A percentile compares a stretch with the other conserved stretches of the same genome.
Evolutionary conservation across 768 basidiomycete genomes (phyloP).

Genomic region (Tulasnella sp.): DNA sequence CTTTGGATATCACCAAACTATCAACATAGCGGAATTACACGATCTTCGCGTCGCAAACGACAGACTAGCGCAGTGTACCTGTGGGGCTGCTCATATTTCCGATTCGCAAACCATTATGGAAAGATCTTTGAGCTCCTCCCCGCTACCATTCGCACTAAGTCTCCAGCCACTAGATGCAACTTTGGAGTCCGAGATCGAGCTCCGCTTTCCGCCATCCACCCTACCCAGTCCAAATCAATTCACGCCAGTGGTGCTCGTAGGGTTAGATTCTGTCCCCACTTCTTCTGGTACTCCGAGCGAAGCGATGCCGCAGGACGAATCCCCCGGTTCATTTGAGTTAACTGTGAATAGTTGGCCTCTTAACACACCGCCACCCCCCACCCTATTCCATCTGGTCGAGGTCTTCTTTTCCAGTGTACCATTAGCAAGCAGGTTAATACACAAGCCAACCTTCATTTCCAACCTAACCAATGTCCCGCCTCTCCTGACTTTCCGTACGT

Average conservation of each 20-base stretch:
- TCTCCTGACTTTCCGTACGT: conserved; percentile 19
- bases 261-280: neutral
- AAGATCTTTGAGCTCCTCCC: neutral
- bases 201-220: neutral
- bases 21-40: neutral
- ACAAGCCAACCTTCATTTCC: conserved; percentile 30
- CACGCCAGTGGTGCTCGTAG: neutral
- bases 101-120: neutral
- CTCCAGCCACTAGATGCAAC: neutral
- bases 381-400: conserved; percentile 25
- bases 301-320: too few relatives aligned
- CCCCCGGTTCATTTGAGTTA: neutral
- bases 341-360: conserved; percentile 1
- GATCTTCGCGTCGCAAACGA: neutral
- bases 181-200: neutral
- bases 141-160: neutral
- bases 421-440: conserved; percentile 19
- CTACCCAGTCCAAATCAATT: neutral
- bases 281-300: neutral
- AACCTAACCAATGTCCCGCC: neutral
- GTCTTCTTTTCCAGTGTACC: conserved; percentile 26
- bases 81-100: neutral
- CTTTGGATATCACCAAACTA: neutral
- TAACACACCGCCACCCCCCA: conserved; percentile 16
- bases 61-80: neutral